Evolutionary conservation across 345 rosid genomes (phyloP).

Genomic region (Rhodomyrtus tomentosa): DNA sequence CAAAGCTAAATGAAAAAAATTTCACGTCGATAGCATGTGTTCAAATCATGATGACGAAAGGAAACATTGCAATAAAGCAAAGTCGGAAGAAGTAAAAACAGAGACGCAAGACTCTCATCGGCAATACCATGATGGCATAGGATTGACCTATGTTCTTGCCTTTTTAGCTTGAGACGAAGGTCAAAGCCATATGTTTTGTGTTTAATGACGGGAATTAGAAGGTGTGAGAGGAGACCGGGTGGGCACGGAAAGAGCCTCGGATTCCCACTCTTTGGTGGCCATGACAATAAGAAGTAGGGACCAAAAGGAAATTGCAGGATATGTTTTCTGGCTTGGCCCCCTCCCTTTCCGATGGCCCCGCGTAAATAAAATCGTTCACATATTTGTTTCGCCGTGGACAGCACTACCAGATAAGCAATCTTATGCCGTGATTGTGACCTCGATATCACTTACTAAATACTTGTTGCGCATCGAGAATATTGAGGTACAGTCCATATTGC

Average conservation of each 20-base stretch:
- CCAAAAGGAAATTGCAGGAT: background rate
- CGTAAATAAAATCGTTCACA: background rate
- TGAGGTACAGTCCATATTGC: no score
- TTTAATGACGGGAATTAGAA: background rate
- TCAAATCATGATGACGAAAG: background rate
- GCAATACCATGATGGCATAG: background rate
- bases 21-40: background rate
- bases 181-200: background rate
- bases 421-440: background rate
- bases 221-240: background rate
- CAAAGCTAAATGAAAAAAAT: background rate
- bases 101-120: background rate
- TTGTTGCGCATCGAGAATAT: fast-evolving
- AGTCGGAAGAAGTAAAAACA: background rate
- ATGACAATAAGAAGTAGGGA: background rate
- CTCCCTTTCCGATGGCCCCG: background rate
- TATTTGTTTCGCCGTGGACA: background rate
- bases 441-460: background rate
- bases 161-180: background rate
- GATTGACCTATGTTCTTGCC: background rate
- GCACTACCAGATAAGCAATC: background rate
- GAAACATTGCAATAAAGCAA: background rate
- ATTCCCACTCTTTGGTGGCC: background rate
- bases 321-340: background rate
- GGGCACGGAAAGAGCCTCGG: background rate